Evolutionary conservation across 139 green algal genomes (phyloP).

Genomic region (Ettlia oleoabundans): DNA sequence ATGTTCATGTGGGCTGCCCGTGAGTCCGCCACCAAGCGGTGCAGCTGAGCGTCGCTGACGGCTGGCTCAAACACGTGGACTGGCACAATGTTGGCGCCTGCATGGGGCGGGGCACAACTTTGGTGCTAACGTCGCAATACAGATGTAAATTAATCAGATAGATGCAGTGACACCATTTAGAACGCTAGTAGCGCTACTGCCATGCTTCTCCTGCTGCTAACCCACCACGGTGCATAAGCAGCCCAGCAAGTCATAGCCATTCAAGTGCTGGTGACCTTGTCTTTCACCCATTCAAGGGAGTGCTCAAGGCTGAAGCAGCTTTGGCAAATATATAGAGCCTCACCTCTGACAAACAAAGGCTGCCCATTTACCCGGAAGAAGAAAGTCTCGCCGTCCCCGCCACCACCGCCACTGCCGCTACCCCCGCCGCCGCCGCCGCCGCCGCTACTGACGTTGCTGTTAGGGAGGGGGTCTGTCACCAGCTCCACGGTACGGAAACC

Average conservation of each 20-base stretch:
- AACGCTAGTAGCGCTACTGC: too few relatives aligned
- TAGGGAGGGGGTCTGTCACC: constrained; percentile 47
- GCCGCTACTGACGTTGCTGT: too few relatives aligned
- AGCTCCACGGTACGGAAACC: constrained; percentile 73
- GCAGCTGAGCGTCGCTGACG: constrained; percentile 21
- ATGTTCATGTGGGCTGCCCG: constrained; percentile 80
- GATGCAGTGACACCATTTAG: too few relatives aligned
- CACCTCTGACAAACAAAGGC: constrained; percentile 65
- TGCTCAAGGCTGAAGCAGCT: neutral
- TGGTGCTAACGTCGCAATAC: neutral
- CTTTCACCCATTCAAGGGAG: too few relatives aligned
- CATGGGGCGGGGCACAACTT: neutral
- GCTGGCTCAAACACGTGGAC: constrained; percentile 56
- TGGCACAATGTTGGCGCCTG: constrained; percentile 82
- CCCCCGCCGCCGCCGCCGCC: too few relatives aligned
- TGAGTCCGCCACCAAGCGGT: constrained; percentile 53
- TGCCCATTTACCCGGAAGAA: constrained; percentile 78
- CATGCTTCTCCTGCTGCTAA: too few relatives aligned
- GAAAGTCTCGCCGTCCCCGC: constrained; percentile 68
- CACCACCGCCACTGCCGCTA: neutral
- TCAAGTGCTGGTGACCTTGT: too few relatives aligned
- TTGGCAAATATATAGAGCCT: neutral
- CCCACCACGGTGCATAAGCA: too few relatives aligned
- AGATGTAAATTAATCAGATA: too few relatives aligned
- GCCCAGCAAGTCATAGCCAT: too few relatives aligned